These are phyloP conservation scores for Cephalotrichum gorgonifer DNA, from an alignment of 2,329 filamentous ascomycete genomes.

Conservation along the genomic window DNA sequence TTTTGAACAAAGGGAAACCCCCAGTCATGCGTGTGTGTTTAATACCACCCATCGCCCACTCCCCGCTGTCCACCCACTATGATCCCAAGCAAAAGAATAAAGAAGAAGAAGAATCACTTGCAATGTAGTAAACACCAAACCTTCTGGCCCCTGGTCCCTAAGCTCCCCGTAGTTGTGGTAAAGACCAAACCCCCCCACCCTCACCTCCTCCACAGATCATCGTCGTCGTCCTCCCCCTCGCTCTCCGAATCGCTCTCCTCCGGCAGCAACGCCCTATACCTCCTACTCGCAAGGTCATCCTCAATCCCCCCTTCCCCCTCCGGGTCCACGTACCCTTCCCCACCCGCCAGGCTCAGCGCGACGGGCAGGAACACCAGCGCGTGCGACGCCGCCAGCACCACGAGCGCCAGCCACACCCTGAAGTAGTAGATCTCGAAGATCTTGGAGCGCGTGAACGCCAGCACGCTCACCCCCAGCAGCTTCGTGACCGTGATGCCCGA, in stretches of 20 bases:
- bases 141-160: not conserved
- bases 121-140: not conserved
- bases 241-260: slow-evolving; percentile 66
- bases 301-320: slow-evolving; percentile 82
- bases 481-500: slow-evolving; percentile 96
- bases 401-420: slow-evolving; percentile 86
- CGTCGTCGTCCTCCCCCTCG: not conserved
- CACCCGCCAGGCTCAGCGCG: slow-evolving; percentile 73
- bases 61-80: too few species aligned
- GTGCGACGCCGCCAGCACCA: slow-evolving; percentile 80
- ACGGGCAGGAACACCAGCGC: slow-evolving; percentile 89
- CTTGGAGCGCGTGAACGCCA: slow-evolving; percentile 93
- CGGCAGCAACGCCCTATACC: slow-evolving; percentile 67
- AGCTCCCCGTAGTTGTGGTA: not conserved
- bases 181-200: not conserved
- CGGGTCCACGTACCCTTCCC: slow-evolving; percentile 77
- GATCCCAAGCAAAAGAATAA: not conserved
- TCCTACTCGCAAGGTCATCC: slow-evolving; percentile 71
- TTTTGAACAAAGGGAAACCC: too few species aligned
- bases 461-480: slow-evolving; percentile 78
- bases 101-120: too few species aligned
- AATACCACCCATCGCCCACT: too few species aligned
- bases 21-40: too few species aligned
- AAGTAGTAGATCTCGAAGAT: slow-evolving; percentile 99
- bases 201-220: not conserved